Percentiles rank a stretch among this genome's conserved stretches.
Conservation (phyloP, 2,329 filamentous ascomycete genomes). For the Colletotrichum truncatum region DNA sequence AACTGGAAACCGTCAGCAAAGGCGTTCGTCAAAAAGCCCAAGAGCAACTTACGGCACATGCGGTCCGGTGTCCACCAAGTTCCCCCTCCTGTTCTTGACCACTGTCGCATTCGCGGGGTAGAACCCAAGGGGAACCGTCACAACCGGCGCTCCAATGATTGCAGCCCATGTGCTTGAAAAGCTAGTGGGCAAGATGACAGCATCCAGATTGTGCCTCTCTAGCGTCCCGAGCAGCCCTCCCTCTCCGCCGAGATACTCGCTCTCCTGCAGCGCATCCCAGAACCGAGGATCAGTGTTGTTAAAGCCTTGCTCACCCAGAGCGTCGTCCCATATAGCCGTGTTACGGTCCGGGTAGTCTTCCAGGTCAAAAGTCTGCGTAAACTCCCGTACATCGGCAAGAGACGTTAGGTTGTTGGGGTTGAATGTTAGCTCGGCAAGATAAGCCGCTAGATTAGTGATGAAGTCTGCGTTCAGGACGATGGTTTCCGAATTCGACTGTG, state of each 20-base stretch:
- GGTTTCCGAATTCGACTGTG: conserved; percentile 26
- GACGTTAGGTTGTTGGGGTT: conserved; percentile 65
- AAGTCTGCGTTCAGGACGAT: conserved; percentile 69
- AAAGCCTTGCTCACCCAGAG: conserved; percentile 56
- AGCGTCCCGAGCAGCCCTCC: conserved; percentile 70
- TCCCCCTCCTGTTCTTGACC: conserved; percentile 24
- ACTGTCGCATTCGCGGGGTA: conserved; percentile 30
- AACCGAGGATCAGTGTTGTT: conserved; percentile 66
- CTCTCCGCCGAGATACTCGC: conserved; percentile 63
- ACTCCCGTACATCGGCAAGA: conserved; percentile 61
- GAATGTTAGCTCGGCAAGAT: conserved; percentile 62
- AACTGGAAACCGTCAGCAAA: conserved; percentile 40
- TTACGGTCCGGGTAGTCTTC: conserved; percentile 72
- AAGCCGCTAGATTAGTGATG: conserved; percentile 60
- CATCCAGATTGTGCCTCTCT: conserved; percentile 62
- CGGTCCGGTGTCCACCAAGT: conserved; percentile 28
- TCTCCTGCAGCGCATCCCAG: conserved; percentile 64
- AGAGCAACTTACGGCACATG: conserved; percentile 29
- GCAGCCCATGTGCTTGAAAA: conserved; percentile 33
- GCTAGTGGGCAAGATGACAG: conserved; percentile 66
- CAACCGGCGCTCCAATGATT: conserved; percentile 52
- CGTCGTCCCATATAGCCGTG: conserved; percentile 63
- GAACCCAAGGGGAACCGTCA: conserved; percentile 70
- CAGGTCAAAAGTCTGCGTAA: conserved; percentile 59
- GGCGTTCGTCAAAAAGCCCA: rapidly evolving